Percentiles rank a stretch among this genome's conserved stretches.
These are phyloP conservation scores for Eucalyptus sideroxylon DNA, from an alignment of 345 rosid genomes.

Conservation along the genomic window DNA sequence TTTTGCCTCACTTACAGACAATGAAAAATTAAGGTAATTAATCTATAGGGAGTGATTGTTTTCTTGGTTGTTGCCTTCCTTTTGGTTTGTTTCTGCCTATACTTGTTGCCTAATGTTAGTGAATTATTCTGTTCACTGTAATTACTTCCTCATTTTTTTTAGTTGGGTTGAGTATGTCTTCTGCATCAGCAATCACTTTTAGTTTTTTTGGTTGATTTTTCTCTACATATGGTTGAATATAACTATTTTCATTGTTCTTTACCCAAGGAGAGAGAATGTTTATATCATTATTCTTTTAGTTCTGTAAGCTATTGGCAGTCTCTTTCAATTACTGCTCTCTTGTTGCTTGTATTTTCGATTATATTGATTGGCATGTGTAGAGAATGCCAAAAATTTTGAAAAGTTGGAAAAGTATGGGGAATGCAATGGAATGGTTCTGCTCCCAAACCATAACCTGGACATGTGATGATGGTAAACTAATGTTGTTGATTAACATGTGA, in stretches of 20 bases:
- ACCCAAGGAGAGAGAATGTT: background rate
- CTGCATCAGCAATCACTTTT: background rate
- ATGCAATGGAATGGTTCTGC: background rate
- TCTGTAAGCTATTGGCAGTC: background rate
- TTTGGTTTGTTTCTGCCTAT: background rate
- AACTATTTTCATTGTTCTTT: background rate
- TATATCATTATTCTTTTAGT: background rate
- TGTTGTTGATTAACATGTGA: background rate
- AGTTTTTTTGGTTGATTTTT: background rate
- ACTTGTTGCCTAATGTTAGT: background rate
- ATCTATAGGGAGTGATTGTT: background rate
- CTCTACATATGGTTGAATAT: background rate
- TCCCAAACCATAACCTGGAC: background rate
- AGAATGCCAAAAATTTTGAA: background rate
- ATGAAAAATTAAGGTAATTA: conserved; percentile 67
- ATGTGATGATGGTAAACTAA: background rate
- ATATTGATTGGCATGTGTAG: background rate
- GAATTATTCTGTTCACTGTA: background rate
- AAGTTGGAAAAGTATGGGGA: background rate
- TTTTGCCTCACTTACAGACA: conserved; percentile 54
- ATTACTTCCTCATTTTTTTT: background rate
- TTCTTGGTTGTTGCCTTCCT: background rate
- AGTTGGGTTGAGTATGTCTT: background rate
- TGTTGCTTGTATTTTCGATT: background rate
- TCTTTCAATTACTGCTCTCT: background rate